Evolutionary conservation across 2,329 filamentous ascomycete species (phyloP), one percentile per base, ranked within the genome.

Genomic region (Aureobasidium leucospermi): DNA sequence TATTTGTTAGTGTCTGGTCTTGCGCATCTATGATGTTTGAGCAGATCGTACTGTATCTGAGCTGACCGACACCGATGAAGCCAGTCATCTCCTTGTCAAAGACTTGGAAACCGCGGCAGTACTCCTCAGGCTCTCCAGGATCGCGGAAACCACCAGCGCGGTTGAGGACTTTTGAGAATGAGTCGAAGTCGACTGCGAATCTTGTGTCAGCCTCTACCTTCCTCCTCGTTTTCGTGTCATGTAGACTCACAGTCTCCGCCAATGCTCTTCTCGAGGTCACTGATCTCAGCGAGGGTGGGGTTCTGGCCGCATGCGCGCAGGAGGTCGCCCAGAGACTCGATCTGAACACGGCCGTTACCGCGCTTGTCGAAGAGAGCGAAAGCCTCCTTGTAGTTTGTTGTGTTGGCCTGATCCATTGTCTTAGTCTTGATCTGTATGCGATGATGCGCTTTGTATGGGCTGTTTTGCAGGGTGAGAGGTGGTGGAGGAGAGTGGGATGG

Each of bases 381-480:
- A 68, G 94, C 94, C 87, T 99, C 94, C 83, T 97, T 97, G 90
- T 97, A 99, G 87, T 99, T 97, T 80, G 93, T 97, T 80, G 93
- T 97, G 63, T 84, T 85, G 73, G 84, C 82, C 84, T 86, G 82
- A 41, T 63, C 59, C 58, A 59, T 59, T 59, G 38, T 59, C 46
- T 58, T 58, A 58, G 55, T 48, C 42, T 47, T 51, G 45, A 15
- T 51, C 31, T 47, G 31, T 38, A 36, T 56, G 52, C 52, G 53
- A 38, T 16, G 32, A 11, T 57, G 52, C 41, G 39, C 34, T 48
- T 19, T 45, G 32, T 9, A 23, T 15, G 42, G 28, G 42, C 10
- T 36, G 29, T 11, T 11, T 32, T 28, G n/a, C 34, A 31, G 34
- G 19, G 29, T 16, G 42, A 41, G 28, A n/a, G 34, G 32, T 15